Evolutionary conservation across 768 basidiomycete genomes (phyloP).

Genomic region (Mycena indigotica): DNA sequence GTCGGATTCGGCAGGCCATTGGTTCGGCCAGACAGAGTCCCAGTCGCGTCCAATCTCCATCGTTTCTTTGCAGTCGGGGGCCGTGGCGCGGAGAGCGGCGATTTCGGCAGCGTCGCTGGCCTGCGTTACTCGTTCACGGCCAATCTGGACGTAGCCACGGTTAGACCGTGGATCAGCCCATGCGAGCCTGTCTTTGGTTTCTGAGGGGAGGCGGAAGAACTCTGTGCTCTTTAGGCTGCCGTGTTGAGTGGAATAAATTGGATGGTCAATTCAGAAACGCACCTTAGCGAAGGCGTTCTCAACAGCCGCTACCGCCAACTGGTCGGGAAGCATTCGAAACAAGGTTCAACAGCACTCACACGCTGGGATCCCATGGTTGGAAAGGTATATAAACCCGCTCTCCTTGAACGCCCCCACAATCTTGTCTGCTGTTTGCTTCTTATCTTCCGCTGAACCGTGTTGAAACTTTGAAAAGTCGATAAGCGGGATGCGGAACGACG

Average conservation of each 20-base stretch:
- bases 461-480: constrained; percentile 77
- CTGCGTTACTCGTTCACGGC: constrained; percentile 82
- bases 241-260: constrained; percentile 2
- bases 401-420: constrained; percentile 80
- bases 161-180: constrained; percentile 89
- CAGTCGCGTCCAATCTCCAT: constrained; percentile 91
- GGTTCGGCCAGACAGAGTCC: constrained; percentile 76
- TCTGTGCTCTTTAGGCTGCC: constrained; percentile 63
- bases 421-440: constrained; percentile 61
- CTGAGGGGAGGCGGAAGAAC: constrained; percentile 69
- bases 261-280: neutral
- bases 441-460: constrained; percentile 52
- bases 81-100: constrained; percentile 65
- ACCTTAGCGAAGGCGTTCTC: constrained; percentile 69
- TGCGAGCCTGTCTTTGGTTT: constrained; percentile 63
- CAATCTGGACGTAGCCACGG: constrained; percentile 79
- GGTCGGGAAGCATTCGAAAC: neutral
- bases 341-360: constrained; percentile 29
- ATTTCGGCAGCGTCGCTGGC: constrained; percentile 73
- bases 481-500: constrained; percentile 65
- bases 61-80: constrained; percentile 81
- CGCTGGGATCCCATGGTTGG: constrained; percentile 68
- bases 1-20: constrained; percentile 70
- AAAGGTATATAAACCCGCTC: constrained; percentile 79
- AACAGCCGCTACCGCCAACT: constrained; percentile 42